Conservation (phyloP, 2,329 filamentous ascomycete genomes). For the Chaetomiaceae sp. region DNA sequence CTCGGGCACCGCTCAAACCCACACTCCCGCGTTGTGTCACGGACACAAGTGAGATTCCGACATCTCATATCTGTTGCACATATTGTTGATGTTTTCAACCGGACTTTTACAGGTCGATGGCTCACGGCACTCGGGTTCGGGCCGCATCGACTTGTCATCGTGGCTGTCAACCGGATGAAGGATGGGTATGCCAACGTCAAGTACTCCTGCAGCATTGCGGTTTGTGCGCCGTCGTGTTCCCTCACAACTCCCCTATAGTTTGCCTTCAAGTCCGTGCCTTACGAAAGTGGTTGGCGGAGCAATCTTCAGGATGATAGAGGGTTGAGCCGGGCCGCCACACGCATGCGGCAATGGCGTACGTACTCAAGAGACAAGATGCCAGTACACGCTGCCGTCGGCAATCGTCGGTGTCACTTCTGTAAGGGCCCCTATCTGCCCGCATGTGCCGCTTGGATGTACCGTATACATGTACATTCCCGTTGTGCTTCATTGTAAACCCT, state of each 20-base stretch:
- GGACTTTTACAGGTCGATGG: neutral
- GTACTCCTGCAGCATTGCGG: neutral
- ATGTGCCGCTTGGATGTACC: neutral
- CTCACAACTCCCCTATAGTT: neutral
- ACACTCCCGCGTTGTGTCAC: slow-evolving; percentile 4
- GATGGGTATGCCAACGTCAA: neutral
- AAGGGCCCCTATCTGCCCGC: neutral
- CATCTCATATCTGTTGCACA: neutral
- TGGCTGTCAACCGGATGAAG: neutral
- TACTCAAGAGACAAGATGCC: neutral
- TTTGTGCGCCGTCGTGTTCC: neutral
- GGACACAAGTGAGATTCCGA: neutral
- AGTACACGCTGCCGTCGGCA: neutral
- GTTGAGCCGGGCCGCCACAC: no score
- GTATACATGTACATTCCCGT: neutral
- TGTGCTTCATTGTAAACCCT: neutral
- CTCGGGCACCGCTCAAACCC: neutral
- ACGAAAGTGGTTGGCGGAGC: neutral
- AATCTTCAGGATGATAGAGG: no score
- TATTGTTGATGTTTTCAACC: slow-evolving; percentile 1
- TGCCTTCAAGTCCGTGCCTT: neutral
- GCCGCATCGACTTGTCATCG: slow-evolving; percentile 4
- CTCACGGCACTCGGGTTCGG: slow-evolving; percentile 1
- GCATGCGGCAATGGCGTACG: neutral
- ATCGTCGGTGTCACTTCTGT: neutral